A percentile compares a stretch with the other conserved stretches of the same genome.
Evolutionary conservation across 805 yeast genomes (phyloP).

Genomic region (Candida adriatica): DNA sequence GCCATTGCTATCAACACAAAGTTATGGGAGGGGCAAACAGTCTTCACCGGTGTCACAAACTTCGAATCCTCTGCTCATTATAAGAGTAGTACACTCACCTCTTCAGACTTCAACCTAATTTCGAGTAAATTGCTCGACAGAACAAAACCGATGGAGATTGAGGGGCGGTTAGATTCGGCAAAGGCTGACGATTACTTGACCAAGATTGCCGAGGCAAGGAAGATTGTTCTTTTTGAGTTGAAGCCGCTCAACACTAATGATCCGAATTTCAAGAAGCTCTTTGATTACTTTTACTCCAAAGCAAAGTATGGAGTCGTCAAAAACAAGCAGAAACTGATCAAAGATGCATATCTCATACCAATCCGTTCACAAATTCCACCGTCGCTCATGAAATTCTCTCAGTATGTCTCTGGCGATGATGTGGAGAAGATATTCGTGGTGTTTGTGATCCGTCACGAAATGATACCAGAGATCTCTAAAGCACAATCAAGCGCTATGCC

Average conservation of each 20-base stretch:
- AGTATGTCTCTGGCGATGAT: slow-evolving; percentile 1
- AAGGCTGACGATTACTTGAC: slow-evolving; percentile 53
- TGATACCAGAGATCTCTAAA: slow-evolving; percentile 2
- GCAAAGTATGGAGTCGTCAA: slow-evolving; percentile 41
- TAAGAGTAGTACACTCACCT: slow-evolving; percentile 25
- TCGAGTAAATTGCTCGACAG: slow-evolving; percentile 22
- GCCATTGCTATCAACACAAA: slow-evolving; percentile 7
- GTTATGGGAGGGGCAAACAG: slow-evolving; percentile 43
- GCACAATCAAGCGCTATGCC: too few species aligned
- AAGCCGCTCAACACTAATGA: slow-evolving; percentile 14
- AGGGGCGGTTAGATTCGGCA: slow-evolving; percentile 53
- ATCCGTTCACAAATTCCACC: slow-evolving; percentile 16
- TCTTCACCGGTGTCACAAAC: slow-evolving; percentile 42
- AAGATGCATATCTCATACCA: slow-evolving; percentile 39
- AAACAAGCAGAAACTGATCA: slow-evolving; percentile 32
- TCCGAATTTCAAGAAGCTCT: slow-evolving; percentile 19
- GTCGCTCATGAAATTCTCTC: slow-evolving; percentile 10
- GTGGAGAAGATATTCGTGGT: slow-evolving; percentile 14
- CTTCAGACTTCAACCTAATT: slow-evolving; percentile 14
- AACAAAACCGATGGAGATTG: slow-evolving; percentile 34
- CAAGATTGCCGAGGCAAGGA: slow-evolving; percentile 41
- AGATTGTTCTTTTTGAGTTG: slow-evolving; percentile 46
- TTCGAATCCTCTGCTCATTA: slow-evolving; percentile 28
- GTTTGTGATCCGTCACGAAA: slow-evolving; percentile 19
- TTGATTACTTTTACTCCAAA: slow-evolving; percentile 29